These are phyloP conservation scores for Volvox reticuliferus DNA, from an alignment of 139 green algal genomes.

Conservation along the genomic window DNA sequence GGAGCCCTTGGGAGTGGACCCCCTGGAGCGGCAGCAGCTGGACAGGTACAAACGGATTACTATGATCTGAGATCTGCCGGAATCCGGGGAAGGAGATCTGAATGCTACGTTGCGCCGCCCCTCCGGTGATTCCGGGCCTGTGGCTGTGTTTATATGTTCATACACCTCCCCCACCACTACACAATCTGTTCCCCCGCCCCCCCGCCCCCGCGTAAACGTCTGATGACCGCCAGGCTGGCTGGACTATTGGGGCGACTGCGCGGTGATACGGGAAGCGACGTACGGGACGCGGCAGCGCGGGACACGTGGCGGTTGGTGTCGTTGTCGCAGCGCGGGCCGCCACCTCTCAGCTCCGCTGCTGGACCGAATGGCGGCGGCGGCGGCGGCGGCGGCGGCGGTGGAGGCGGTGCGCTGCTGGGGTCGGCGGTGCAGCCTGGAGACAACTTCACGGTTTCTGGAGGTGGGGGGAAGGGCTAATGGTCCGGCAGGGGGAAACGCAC, in stretches of 20 bases:
- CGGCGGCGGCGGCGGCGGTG: background rate
- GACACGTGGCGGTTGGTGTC: constrained; percentile 45
- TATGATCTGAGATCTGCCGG: too few species aligned
- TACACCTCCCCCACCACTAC: too few species aligned
- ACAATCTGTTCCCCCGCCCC: too few species aligned
- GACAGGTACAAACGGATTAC: constrained; percentile 11
- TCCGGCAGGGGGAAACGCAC: too few species aligned
- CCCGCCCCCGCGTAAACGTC: too few species aligned
- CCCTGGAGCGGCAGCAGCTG: constrained; percentile 57
- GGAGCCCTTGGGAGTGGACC: constrained; percentile 50
- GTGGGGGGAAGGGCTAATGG: background rate
- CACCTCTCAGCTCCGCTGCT: background rate
- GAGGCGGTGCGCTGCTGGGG: background rate
- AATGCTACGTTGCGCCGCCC: too few species aligned
- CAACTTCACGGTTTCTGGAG: constrained; percentile 36
- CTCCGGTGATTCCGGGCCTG: too few species aligned
- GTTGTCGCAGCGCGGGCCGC: constrained; percentile 5
- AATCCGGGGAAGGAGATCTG: too few species aligned
- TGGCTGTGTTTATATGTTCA: too few species aligned
- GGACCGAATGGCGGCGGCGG: background rate
- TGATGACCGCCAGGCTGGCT: background rate
- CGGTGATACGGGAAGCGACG: constrained; percentile 13
- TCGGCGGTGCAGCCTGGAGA: constrained; percentile 20
- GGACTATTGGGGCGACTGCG: constrained; percentile 7
- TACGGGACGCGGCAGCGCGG: constrained; percentile 24